Base-by-base conservation (phyloP, 768 basidiomycete species). In the Suillus variegatus region DNA sequence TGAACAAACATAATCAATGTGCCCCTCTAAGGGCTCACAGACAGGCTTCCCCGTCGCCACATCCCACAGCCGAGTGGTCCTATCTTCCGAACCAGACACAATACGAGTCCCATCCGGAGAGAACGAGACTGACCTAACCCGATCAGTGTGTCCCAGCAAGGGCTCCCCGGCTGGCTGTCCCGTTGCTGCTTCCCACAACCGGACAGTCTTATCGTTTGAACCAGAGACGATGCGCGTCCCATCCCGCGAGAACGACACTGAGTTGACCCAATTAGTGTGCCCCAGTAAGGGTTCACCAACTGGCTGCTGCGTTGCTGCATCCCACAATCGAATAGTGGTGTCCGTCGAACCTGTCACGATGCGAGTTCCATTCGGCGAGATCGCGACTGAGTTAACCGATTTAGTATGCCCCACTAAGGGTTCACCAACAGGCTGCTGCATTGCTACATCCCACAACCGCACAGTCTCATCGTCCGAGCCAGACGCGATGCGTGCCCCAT, bases 211-310 rank as follows among this genome's bases (percentile, higher is more conserved):
- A 32, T 73, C 72, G 0, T 4, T 2, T 0, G 71, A 69, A 20
- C 72, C 67, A 9, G 73, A 71, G 0, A 65, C 70, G 3, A 75
- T 68, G 3, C 55, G 67, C 13, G 40, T 46, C 0, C 67, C 73
- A 28, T 70, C 68, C 8, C 43, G 56, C 2, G 70, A 73, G 32
- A 73, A 72, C 16, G 67, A 62, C 3, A 74, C 36, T 16, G 67
- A 66, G 0, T 35, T 58, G 12, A 72, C 64, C 6, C 1, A 0
- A 5, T 66, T 44, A 32, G 14, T 60, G 44, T 72, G 72, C 16
- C 71, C 70, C 10, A 13, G 10, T 9, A 64, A 41, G 12, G 65
- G 65, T 2, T 40, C 60, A 40, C 51, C 28, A 13, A 64, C 18
- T 25, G 16, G 36, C 18, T 47, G 51, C 18, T 35, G 51, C 12